phyloP scores from a whole-genome alignment of 768 basidiomycete species.

The Tylopilus cervinicoccineus region DNA sequence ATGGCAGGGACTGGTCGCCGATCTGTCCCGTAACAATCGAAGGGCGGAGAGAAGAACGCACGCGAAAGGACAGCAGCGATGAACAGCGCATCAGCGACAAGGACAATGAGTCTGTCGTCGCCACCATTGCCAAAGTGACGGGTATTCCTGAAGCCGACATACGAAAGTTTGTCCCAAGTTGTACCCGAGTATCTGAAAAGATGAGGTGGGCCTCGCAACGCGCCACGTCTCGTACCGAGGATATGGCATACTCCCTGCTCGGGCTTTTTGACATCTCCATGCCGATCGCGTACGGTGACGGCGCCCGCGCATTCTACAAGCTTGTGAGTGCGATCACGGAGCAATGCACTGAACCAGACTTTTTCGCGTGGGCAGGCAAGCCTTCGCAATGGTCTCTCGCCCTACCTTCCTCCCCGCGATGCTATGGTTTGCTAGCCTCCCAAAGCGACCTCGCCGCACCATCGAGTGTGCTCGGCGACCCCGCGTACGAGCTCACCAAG shows the following conservation, averaged over 20 bases:
- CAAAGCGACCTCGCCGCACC: conserved; percentile 10
- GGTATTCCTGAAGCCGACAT: conserved; percentile 21
- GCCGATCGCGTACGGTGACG: conserved; percentile 24
- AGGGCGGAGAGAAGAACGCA: conserved; percentile 15
- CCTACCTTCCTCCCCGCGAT: conserved; percentile 21
- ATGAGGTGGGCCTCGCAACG: conserved; percentile 25
- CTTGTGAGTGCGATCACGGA: conserved; percentile 16
- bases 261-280: conserved; percentile 22
- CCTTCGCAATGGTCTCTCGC: conserved; percentile 24
- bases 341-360: conserved; percentile 17
- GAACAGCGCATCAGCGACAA: conserved; percentile 24
- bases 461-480: conserved; percentile 16
- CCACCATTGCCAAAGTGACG: conserved; percentile 15
- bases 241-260: conserved; percentile 23
- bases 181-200: conserved; percentile 19
- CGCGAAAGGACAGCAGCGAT: conserved; percentile 2
- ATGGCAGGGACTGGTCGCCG: conserved; percentile 22
- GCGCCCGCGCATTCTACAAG: conserved; percentile 19
- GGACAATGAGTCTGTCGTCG: conserved; percentile 15
- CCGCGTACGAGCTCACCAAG: conserved; percentile 22
- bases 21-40: conserved; percentile 14
- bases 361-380: conserved; percentile 22
- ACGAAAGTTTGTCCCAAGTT: conserved; percentile 18
- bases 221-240: conserved; percentile 19
- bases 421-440: conserved; percentile 10